Percentiles rank a stretch among this genome's conserved stretches.
These are phyloP conservation scores for Yamadazyma jaroonii DNA, from an alignment of 1,139 yeast genomes.

Conservation along the genomic window DNA sequence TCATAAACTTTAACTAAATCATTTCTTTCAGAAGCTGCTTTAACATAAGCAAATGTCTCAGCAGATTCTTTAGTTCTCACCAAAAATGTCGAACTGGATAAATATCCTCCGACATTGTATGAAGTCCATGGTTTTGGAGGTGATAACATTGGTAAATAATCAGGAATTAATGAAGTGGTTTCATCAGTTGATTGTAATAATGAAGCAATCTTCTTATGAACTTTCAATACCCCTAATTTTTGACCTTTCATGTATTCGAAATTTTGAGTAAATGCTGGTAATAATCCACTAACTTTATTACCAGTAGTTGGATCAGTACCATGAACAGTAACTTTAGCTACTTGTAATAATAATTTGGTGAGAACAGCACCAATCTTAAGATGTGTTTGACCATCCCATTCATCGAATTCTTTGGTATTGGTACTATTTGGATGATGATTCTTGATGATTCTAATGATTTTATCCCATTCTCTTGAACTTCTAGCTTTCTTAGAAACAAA, in stretches of 20 bases:
- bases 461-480: slow-evolving; percentile 42
- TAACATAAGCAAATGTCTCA: slow-evolving; percentile 84
- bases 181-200: slow-evolving; percentile 63
- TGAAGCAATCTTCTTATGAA: slow-evolving; percentile 67
- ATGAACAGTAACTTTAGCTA: slow-evolving; percentile 74
- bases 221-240: slow-evolving; percentile 75
- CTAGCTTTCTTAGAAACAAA: slow-evolving; percentile 35
- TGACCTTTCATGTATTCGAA: slow-evolving; percentile 80
- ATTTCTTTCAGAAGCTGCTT: slow-evolving; percentile 74
- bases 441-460: slow-evolving; percentile 31
- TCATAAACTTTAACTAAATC: slow-evolving; percentile 65
- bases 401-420: slow-evolving; percentile 18
- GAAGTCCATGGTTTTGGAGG: slow-evolving; percentile 86
- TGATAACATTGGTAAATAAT: slow-evolving; percentile 87
- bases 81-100: slow-evolving; percentile 57
- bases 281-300: slow-evolving; percentile 59
- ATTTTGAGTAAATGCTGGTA: slow-evolving; percentile 90
- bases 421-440: slow-evolving; percentile 12
- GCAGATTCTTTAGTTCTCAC: slow-evolving; percentile 84
- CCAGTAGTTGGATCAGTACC: slow-evolving; percentile 82
- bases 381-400: slow-evolving; percentile 53
- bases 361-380: slow-evolving; percentile 84
- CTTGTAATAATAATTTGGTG: slow-evolving; percentile 70
- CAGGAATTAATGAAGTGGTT: slow-evolving; percentile 72
- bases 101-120: slow-evolving; percentile 81